A percentile compares a stretch with the other conserved stretches of the same genome.
Conservation (phyloP, 139 green algal genomes). For the Tetradesmus lagerheimii region DNA sequence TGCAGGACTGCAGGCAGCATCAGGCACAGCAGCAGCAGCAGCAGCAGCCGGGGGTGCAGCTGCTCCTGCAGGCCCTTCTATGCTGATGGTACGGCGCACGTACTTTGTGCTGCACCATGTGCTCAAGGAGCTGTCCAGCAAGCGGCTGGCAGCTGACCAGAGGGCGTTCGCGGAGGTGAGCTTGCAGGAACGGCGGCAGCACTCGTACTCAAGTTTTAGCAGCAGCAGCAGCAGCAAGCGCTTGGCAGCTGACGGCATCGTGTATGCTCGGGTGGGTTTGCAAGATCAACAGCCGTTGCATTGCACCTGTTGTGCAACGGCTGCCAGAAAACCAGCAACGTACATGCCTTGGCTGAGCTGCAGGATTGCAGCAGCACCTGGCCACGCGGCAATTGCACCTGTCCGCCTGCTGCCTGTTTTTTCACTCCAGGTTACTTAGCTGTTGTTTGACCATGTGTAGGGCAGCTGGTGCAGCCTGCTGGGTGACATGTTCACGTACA, state of each 20-base stretch:
- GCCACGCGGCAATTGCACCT: too few relatives aligned
- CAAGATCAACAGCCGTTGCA: neutral
- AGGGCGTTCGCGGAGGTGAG: slow-evolving; percentile 84
- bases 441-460: slow-evolving; percentile 84
- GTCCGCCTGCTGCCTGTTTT: neutral
- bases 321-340: neutral
- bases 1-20: slow-evolving; percentile 16
- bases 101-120: slow-evolving; percentile 94
- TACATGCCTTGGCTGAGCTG: too few relatives aligned
- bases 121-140: slow-evolving; percentile 96
- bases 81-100: slow-evolving; percentile 59
- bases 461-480: slow-evolving; percentile 67
- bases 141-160: slow-evolving; percentile 89
- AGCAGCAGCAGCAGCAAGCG: neutral
- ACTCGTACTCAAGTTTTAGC: too few relatives aligned
- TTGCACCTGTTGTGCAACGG: neutral
- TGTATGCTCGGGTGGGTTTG: neutral
- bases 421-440: slow-evolving; percentile 64
- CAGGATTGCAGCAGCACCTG: too few relatives aligned
- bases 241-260: neutral
- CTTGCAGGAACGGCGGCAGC: neutral
- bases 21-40: neutral
- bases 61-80: neutral
- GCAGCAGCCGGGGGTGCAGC: neutral
- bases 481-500: slow-evolving; percentile 48